phyloP scores from a whole-genome alignment of 2,329 filamentous ascomycete species.

The Zarea fungicola region DNA sequence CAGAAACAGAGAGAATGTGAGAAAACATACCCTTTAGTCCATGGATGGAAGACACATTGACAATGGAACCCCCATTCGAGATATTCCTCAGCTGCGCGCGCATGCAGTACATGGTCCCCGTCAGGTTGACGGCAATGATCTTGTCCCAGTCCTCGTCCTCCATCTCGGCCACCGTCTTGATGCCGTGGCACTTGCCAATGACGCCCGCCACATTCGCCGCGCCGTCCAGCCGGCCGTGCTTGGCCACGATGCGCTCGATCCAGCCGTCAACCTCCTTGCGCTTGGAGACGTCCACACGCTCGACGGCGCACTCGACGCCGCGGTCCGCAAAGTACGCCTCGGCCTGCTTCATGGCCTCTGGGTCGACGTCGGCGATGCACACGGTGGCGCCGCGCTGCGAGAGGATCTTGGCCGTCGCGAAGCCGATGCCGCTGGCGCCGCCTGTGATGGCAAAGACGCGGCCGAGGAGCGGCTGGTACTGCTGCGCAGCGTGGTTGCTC shows the following conservation, averaged over 20 bases:
- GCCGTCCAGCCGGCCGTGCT: constrained; percentile 46
- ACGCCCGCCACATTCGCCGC: constrained; percentile 50
- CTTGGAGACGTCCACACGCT: constrained; percentile 42
- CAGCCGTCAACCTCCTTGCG: constrained; percentile 44
- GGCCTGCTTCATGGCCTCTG: constrained; percentile 26
- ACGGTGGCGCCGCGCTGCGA: constrained; percentile 30
- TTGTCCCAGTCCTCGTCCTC: constrained; percentile 42
- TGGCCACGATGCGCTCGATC: constrained; percentile 38
- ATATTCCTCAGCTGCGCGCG: constrained; percentile 39
- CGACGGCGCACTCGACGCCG: constrained; percentile 25
- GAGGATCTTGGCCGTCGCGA: constrained; percentile 35
- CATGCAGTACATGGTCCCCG: constrained; percentile 45
- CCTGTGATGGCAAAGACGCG: constrained; percentile 29
- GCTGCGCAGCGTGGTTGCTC: background rate
- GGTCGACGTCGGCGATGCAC: constrained; percentile 33
- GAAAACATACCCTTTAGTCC: constrained; percentile 30
- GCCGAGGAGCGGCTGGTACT: constrained; percentile 12
- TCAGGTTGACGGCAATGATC: constrained; percentile 42
- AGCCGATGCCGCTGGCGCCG: constrained; percentile 34
- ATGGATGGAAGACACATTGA: constrained; percentile 50
- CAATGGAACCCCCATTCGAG: constrained; percentile 49
- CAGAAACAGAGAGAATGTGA: too few relatives aligned
- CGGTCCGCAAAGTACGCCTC: constrained; percentile 25
- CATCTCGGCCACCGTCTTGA: constrained; percentile 34
- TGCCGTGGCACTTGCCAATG: constrained; percentile 38